Percentiles rank a stretch among this genome's conserved stretches.
Conservation (phyloP, 75 land plant genomes). For the Azolla pinnata region DNA sequence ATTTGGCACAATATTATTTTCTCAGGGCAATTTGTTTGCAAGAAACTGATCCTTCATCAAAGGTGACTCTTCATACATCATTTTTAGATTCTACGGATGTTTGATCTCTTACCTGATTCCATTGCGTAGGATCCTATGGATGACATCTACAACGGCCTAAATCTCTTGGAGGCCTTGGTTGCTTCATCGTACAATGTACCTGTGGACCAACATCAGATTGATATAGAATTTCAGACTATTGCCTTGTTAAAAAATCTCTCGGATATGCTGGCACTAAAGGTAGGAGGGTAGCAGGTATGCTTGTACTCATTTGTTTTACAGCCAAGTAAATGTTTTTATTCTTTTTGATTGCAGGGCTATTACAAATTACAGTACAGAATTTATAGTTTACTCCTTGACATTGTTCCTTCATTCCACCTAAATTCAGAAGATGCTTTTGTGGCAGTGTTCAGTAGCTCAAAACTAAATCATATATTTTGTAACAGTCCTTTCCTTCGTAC, state of each 20-base stretch:
- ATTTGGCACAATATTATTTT: conserved; percentile 48
- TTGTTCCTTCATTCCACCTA: background rate
- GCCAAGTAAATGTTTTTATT: background rate
- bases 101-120: no score
- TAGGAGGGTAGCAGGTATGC: conserved; percentile 3
- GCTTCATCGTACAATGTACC: conserved; percentile 4
- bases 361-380: background rate
- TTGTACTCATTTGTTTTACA: conserved; percentile 26
- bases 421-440: background rate
- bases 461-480: conserved; percentile 60
- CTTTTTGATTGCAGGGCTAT: background rate
- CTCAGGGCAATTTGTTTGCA: conserved; percentile 53
- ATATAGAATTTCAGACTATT: no score
- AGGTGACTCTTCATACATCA: no score
- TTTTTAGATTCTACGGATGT: no score
- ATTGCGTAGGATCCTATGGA: no score
- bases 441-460: conserved; percentile 25
- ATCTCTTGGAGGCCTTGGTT: conserved; percentile 27
- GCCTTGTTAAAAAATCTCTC: conserved; percentile 9
- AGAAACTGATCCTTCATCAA: conserved; percentile 39
- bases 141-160: conserved; percentile 38
- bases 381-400: background rate
- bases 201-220: no score
- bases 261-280: conserved; percentile 44
- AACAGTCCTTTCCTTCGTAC: conserved; percentile 32